Percentiles rank a stretch among this genome's conserved stretches.
Evolutionary conservation across 257 asterid species (phyloP).

Genomic region (Nicotiana noctiflora): DNA sequence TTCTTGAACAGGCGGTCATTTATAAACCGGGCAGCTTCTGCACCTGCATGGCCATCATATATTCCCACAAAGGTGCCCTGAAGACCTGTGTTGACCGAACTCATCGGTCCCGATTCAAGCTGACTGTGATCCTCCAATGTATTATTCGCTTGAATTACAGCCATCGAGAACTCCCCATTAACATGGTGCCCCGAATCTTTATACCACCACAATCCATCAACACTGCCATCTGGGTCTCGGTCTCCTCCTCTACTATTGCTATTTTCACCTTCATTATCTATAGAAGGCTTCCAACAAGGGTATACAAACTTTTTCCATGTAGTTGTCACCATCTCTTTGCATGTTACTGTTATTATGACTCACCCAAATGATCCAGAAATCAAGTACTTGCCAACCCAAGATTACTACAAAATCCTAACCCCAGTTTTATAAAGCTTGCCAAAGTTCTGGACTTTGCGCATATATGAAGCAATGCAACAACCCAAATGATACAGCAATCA

Average conservation of each 20-base stretch:
- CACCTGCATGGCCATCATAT: constrained; percentile 92
- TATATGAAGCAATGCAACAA: constrained; percentile 19
- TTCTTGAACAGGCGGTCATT: constrained; percentile 50
- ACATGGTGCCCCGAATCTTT: constrained; percentile 64
- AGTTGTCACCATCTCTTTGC: constrained; percentile 53
- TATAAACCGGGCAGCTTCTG: constrained; percentile 67
- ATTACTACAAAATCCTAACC: constrained; percentile 20
- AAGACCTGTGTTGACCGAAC: constrained; percentile 50
- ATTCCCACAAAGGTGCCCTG: constrained; percentile 81
- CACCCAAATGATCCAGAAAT: constrained; percentile 23
- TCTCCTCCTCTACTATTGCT: constrained; percentile 42
- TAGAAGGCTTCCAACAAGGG: constrained; percentile 67
- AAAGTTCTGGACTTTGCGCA: constrained; percentile 23
- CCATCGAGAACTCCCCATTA: constrained; percentile 80
- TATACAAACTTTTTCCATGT: constrained; percentile 52
- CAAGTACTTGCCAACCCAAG: constrained; percentile 9
- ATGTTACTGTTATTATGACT: constrained; percentile 18
- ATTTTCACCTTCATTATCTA: constrained; percentile 30
- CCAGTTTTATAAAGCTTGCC: constrained; percentile 18
- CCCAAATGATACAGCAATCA: not conserved
- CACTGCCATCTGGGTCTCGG: constrained; percentile 33
- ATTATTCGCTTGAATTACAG: constrained; percentile 71
- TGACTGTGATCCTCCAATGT: constrained; percentile 75
- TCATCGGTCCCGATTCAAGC: constrained; percentile 79
- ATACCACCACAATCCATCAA: constrained; percentile 74